Evolutionary conservation across 345 rosid genomes (phyloP).

Genomic region (Eucalyptus polyanthemos): DNA sequence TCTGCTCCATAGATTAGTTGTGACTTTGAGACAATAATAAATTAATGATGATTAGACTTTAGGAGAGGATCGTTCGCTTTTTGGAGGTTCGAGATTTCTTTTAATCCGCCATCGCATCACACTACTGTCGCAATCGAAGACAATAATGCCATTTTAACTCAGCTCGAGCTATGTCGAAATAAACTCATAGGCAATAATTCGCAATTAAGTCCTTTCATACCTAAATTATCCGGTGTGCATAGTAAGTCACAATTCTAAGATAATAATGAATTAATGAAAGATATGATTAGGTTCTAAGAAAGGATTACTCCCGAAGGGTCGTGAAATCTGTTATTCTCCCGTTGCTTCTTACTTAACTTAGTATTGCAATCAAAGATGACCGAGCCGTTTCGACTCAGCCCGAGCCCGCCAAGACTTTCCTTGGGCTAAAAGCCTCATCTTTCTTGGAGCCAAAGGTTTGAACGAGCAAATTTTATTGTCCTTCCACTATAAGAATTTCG

Average conservation of each 20-base stretch:
- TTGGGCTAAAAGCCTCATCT: neutral
- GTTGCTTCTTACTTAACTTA: neutral
- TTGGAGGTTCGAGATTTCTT: neutral
- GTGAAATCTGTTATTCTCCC: neutral
- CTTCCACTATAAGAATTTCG: neutral
- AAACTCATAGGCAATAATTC: neutral
- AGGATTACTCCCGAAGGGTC: fast-evolving
- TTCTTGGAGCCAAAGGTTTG: neutral
- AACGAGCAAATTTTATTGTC: neutral
- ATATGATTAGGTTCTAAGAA: fast-evolving
- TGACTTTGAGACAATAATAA: neutral
- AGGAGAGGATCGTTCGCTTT: fast-evolving
- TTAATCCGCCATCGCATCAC: fast-evolving
- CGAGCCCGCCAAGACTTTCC: neutral
- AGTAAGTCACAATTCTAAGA: neutral
- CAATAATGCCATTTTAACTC: neutral
- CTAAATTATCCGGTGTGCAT: neutral
- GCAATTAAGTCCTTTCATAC: neutral
- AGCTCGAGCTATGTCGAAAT: neutral
- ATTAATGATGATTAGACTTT: neutral
- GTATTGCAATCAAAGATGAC: too few species aligned
- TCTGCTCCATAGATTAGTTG: neutral
- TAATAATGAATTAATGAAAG: neutral
- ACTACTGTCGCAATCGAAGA: fast-evolving
- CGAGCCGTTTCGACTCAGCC: neutral